phyloP scores from a whole-genome alignment of 768 basidiomycete species.

The Melanogaster broomeanus region DNA sequence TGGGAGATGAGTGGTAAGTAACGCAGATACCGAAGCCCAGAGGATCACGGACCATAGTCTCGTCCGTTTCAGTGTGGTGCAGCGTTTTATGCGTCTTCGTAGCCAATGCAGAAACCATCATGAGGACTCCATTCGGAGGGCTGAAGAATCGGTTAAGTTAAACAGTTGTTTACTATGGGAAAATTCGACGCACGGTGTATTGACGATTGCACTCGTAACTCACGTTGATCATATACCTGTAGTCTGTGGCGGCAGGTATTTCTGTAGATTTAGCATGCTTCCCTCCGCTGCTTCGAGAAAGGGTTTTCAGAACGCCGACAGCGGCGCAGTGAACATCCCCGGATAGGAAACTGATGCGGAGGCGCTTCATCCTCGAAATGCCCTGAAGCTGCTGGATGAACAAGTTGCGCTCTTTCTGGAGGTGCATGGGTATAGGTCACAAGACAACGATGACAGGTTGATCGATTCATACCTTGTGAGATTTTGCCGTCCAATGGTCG shows the following conservation, averaged over 20 bases:
- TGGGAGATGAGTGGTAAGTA: conserved; percentile 26
- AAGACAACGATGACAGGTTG: background rate
- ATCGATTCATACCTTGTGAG: conserved; percentile 59
- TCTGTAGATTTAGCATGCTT: conserved; percentile 42
- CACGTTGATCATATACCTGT: conserved; percentile 90
- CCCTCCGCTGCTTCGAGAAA: conserved; percentile 36
- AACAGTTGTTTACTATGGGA: background rate
- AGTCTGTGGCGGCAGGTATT: conserved; percentile 58
- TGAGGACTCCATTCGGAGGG: conserved; percentile 72
- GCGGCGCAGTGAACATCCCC: conserved; percentile 96
- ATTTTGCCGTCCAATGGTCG: conserved; percentile 88
- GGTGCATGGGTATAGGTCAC: conserved; percentile 2
- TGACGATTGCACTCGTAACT: conserved; percentile 94
- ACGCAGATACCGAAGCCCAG: background rate
- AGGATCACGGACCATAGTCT: conserved; percentile 64
- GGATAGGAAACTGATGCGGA: conserved; percentile 83
- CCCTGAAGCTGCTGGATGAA: conserved; percentile 78
- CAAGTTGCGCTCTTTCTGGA: conserved; percentile 88
- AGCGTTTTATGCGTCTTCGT: conserved; percentile 85
- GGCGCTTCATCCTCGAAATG: conserved; percentile 58
- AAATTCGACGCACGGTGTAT: conserved; percentile 73
- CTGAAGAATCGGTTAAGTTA: conserved; percentile 15
- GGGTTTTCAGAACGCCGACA: conserved; percentile 75
- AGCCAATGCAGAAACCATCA: conserved; percentile 79
- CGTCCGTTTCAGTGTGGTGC: conserved; percentile 81